Evolutionary conservation across 1,284 basidiomycete genomes (phyloP).

Genomic region (Moniliella sp.): DNA sequence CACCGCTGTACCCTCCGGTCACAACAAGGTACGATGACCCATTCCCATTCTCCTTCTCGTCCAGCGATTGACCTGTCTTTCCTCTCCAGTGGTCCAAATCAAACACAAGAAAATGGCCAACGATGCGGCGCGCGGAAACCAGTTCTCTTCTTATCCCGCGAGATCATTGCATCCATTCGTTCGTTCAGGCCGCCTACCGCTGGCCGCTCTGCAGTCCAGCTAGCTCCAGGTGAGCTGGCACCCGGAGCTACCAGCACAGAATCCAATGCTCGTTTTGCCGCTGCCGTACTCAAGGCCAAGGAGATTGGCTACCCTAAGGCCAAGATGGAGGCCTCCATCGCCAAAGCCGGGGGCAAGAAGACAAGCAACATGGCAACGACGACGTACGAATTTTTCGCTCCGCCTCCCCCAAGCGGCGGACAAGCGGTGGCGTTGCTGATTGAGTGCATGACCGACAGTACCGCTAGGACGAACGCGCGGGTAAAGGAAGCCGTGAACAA

Average conservation of each 20-base stretch:
- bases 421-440: slow-evolving; percentile 5
- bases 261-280: slow-evolving; percentile 3
- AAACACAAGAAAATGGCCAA: slow-evolving; percentile 8
- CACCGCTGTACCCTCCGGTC: too few species aligned
- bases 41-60: too few species aligned
- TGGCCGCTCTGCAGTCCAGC: background rate
- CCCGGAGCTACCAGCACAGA: slow-evolving; percentile 1
- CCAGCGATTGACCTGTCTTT: too few species aligned
- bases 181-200: background rate
- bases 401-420: background rate
- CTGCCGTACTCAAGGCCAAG: slow-evolving; percentile 4
- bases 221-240: background rate
- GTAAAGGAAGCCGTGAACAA: slow-evolving; percentile 7
- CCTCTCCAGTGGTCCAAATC: slow-evolving; percentile 7
- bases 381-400: slow-evolving; percentile 6
- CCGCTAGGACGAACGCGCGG: slow-evolving; percentile 3
- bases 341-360: slow-evolving; percentile 3
- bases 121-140: slow-evolving; percentile 2
- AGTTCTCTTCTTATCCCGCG: slow-evolving; percentile 4
- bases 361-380: slow-evolving; percentile 1
- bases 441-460: slow-evolving; percentile 5
- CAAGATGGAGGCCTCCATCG: slow-evolving; percentile 5
- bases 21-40: too few species aligned
- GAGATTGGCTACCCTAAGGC: slow-evolving; percentile 6
- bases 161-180: slow-evolving; percentile 5